Evolutionary conservation across 2,329 filamentous ascomycete species (phyloP).

Genomic region (Ceratocystiopsis sp.): DNA sequence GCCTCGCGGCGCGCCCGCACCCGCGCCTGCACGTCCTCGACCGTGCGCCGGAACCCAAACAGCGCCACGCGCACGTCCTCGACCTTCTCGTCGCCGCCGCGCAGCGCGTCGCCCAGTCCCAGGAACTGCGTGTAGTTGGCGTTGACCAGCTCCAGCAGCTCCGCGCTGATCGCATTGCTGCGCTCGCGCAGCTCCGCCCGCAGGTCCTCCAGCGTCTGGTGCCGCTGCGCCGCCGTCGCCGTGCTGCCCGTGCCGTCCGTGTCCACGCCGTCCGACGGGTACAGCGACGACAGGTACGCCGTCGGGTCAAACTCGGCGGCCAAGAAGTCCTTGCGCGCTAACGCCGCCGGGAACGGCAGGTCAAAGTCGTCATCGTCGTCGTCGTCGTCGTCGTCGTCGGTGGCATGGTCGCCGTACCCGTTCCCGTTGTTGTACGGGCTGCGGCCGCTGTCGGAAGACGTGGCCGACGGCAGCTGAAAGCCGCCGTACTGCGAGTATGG

Average conservation of each 20-base stretch:
- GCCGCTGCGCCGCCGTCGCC: constrained; percentile 49
- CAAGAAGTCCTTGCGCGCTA: constrained; percentile 72
- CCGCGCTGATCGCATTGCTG: constrained; percentile 61
- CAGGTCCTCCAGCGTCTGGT: constrained; percentile 91
- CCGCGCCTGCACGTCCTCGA: constrained; percentile 52
- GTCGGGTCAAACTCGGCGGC: constrained; percentile 60
- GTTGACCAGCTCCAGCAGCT: constrained; percentile 89
- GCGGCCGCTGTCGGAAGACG: constrained; percentile 16
- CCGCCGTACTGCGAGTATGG: constrained; percentile 18
- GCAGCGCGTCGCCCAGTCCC: constrained; percentile 61
- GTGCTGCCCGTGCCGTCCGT: constrained; percentile 2
- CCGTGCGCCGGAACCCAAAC: constrained; percentile 67
- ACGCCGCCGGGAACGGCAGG: constrained; percentile 74
- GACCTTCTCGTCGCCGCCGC: constrained; percentile 78
- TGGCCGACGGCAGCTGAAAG: constrained; percentile 26
- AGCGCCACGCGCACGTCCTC: constrained; percentile 80
- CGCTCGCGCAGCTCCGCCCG: constrained; percentile 71
- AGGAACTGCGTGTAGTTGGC: constrained; percentile 88
- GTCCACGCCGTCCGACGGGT: constrained; percentile 12
- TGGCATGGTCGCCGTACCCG: constrained; percentile 34
- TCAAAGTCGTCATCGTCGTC: constrained; percentile 42
- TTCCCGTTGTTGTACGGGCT: constrained; percentile 2
- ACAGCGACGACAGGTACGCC: constrained; percentile 47
- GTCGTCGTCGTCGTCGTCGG: constrained; percentile 22
- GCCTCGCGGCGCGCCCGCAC: constrained; percentile 49